A percentile compares a stretch with the other conserved stretches of the same genome.
Conservation (phyloP, 495 filamentous ascomycete genomes). For the Cercophora newfieldiana region DNA sequence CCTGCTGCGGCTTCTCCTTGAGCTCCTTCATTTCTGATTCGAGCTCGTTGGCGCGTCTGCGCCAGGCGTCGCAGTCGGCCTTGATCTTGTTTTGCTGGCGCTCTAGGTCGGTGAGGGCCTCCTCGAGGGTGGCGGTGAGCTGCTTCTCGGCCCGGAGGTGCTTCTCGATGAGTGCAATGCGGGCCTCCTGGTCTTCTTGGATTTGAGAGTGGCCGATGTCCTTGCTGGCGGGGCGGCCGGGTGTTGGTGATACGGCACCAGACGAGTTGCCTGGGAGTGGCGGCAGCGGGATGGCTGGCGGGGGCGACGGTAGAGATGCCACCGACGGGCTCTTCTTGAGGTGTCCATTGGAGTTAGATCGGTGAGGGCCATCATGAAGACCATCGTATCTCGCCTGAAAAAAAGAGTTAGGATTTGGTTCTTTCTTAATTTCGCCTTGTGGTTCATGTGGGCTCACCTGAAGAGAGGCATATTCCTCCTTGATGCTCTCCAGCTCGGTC, state of each 20-base stretch:
- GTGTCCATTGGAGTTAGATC: conserved; percentile 73
- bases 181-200: conserved; percentile 90
- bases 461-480: conserved; percentile 61
- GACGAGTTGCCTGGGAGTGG: conserved; percentile 68
- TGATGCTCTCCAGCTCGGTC: conserved; percentile 60
- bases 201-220: conserved; percentile 70
- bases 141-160: conserved; percentile 96
- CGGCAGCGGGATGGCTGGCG: conserved; percentile 88
- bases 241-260: conserved; percentile 44
- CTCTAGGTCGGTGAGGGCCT: conserved; percentile 92
- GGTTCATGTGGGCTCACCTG: conserved; percentile 55
- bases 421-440: background rate
- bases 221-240: conserved; percentile 70
- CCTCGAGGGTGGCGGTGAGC: conserved; percentile 88
- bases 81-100: conserved; percentile 81
- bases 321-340: conserved; percentile 85
- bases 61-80: conserved; percentile 84
- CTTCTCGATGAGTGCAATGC: conserved; percentile 94
- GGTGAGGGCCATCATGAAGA: conserved; percentile 55
- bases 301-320: conserved; percentile 83
- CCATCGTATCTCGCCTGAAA: conserved; percentile 58
- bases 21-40: conserved; percentile 78
- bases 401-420: conserved; percentile 31
- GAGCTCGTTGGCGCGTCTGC: conserved; percentile 72
- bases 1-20: conserved; percentile 45